Evolutionary conservation across 139 green algal species (phyloP).

Genomic region (Micractinium sp.): DNA sequence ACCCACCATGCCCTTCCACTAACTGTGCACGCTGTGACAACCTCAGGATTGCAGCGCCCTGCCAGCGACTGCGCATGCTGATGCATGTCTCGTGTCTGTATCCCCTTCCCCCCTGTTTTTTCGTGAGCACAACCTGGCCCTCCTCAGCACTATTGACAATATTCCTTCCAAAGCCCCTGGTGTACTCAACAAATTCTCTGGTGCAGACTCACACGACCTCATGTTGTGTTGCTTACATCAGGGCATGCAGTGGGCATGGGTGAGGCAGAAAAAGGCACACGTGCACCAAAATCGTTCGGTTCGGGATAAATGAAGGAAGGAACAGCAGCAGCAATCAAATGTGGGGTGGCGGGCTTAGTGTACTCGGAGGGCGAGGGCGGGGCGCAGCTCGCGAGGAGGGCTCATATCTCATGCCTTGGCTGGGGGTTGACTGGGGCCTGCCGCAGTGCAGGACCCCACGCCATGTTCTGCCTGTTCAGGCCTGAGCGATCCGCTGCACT

Average conservation of each 20-base stretch:
- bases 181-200: too few species aligned
- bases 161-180: too few species aligned
- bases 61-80: too few species aligned
- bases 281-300: background rate
- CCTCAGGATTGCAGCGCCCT: too few species aligned
- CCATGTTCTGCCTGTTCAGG: background rate
- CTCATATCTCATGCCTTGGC: background rate
- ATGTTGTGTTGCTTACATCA: background rate
- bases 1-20: background rate
- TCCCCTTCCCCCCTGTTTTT: too few species aligned
- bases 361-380: background rate
- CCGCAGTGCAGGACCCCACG: background rate
- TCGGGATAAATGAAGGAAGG: background rate
- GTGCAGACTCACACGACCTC: background rate
- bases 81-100: too few species aligned
- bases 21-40: background rate
- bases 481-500: background rate
- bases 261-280: background rate
- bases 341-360: background rate
- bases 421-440: background rate
- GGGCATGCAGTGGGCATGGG: background rate
- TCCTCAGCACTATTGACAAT: too few species aligned
- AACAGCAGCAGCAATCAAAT: background rate
- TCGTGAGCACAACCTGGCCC: too few species aligned
- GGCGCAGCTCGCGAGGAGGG: background rate